Conservation (phyloP, 768 basidiomycete species). For the Termitomyces titanicus region DNA sequence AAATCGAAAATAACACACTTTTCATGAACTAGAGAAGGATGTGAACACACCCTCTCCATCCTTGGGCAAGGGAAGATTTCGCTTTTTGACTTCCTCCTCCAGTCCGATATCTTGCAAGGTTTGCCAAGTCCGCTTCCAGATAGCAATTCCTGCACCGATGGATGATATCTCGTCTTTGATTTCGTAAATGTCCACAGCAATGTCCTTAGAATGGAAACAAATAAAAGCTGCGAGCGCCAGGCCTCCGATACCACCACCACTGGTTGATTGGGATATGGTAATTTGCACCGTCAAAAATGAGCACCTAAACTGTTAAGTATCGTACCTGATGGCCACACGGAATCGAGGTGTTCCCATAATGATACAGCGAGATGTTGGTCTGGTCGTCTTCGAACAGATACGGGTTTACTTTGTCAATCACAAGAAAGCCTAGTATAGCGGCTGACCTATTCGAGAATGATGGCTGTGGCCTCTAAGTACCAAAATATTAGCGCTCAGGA, state of each 20-base stretch:
- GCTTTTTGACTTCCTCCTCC: constrained; percentile 20
- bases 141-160: constrained; percentile 36
- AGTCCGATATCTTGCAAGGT: constrained; percentile 36
- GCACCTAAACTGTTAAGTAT: no score
- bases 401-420: no score
- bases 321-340: constrained; percentile 14
- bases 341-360: no score
- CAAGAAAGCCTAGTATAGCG: no score
- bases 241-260: constrained; percentile 32
- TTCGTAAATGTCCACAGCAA: constrained; percentile 38
- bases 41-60: constrained; percentile 21
- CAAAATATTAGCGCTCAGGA: no score
- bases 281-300: no score
- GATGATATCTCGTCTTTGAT: constrained; percentile 34
- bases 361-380: no score
- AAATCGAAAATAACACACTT: neutral
- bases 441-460: no score
- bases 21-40: neutral
- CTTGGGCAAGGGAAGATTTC: constrained; percentile 18
- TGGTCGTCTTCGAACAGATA: no score
- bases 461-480: no score
- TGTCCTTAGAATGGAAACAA: constrained; percentile 23
- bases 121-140: constrained; percentile 39
- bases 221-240: constrained; percentile 35
- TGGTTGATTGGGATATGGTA: neutral